Conservation (phyloP, 2,329 filamentous ascomycete genomes). For the Curvularia hawaiiensis region DNA sequence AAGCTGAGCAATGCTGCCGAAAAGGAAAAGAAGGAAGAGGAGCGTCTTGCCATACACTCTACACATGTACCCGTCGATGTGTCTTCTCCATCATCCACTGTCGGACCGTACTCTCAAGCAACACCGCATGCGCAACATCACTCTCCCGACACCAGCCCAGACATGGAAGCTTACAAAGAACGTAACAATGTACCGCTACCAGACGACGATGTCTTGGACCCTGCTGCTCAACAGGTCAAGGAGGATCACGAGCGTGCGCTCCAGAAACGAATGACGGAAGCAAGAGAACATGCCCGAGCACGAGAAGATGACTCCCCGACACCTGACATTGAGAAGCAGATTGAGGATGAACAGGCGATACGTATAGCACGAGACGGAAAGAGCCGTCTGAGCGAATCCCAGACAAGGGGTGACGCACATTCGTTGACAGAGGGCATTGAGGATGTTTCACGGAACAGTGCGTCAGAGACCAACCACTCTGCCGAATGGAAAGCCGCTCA, state of each 20-base stretch:
- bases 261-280: conserved; percentile 55
- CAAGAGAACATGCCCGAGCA: conserved; percentile 45
- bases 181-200: conserved; percentile 33
- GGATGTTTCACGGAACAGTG: conserved; percentile 20
- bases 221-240: conserved; percentile 53
- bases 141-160: conserved; percentile 76
- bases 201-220: conserved; percentile 39
- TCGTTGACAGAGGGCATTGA: conserved; percentile 35
- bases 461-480: conserved; percentile 11
- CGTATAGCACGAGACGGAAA: conserved; percentile 43
- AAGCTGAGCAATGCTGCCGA: conserved; percentile 46
- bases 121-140: conserved; percentile 71
- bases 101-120: conserved; percentile 70
- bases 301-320: conserved; percentile 54
- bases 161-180: conserved; percentile 60
- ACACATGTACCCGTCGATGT: conserved; percentile 38
- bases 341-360: conserved; percentile 59
- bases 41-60: conserved; percentile 37
- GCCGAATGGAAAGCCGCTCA: conserved; percentile 18
- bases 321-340: conserved; percentile 63
- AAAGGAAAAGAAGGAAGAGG: conserved; percentile 48
- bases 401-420: conserved; percentile 12
- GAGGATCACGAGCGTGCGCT: conserved; percentile 60
- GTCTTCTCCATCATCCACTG: conserved; percentile 67
- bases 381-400: conserved; percentile 29